A percentile compares a stretch with the other conserved stretches of the same genome.
Conservation (phyloP, 306 rosid species). For the Medicago truncatula region DNA sequence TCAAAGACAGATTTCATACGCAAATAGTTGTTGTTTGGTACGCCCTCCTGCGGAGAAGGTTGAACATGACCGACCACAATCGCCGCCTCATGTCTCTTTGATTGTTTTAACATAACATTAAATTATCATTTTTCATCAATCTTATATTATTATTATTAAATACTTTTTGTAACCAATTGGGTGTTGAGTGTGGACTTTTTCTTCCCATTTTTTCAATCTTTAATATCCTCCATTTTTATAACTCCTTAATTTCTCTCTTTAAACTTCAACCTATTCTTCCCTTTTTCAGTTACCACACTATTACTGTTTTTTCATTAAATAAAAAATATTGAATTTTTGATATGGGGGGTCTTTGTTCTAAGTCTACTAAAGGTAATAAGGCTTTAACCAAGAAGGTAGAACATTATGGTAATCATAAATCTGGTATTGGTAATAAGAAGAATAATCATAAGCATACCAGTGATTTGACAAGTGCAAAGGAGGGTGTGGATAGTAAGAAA, state of each 20-base stretch:
- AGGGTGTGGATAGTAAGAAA: slow-evolving; percentile 38
- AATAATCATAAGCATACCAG: slow-evolving; percentile 26
- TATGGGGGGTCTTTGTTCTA: slow-evolving; percentile 84
- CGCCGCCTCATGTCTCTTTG: slow-evolving; percentile 44
- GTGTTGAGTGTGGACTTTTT: slow-evolving; percentile 46
- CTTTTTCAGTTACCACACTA: background rate
- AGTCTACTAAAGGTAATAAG: slow-evolving; percentile 48
- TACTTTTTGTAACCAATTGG: slow-evolving; percentile 25
- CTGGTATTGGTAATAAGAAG: slow-evolving; percentile 38
- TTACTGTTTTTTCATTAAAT: background rate
- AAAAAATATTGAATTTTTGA: slow-evolving; percentile 25
- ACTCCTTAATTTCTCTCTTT: too few species aligned
- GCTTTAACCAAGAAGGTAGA: slow-evolving; percentile 47
- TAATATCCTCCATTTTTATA: background rate
- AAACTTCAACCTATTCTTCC: background rate
- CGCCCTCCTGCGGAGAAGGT: slow-evolving; percentile 19
- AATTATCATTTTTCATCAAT: background rate
- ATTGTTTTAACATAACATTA: background rate
- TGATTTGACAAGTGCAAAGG: slow-evolving; percentile 43
- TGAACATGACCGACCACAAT: slow-evolving; percentile 20
- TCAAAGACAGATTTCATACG: background rate
- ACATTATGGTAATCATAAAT: slow-evolving; percentile 31
- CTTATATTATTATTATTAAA: slow-evolving; percentile 24
- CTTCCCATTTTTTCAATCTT: slow-evolving; percentile 47
- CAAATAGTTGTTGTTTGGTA: slow-evolving; percentile 4